Base-by-base conservation (phyloP, 164 flowering plant species). In the Aristolochia fimbriata region DNA sequence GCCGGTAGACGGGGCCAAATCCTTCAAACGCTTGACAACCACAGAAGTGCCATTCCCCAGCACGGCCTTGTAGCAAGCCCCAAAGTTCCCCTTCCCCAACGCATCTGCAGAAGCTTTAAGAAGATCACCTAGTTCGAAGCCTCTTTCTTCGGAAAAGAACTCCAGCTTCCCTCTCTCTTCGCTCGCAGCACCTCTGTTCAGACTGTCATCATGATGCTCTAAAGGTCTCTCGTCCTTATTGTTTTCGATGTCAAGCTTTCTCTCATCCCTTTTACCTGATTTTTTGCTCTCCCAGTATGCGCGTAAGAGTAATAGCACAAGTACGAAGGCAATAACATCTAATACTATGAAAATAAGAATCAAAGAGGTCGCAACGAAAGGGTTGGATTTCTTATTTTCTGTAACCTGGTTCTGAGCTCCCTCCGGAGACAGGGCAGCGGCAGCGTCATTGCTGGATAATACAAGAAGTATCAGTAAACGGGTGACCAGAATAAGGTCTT, bases 101-200 rank as follows among this genome's bases (percentile, higher is more conserved):
- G 78, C 85, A 58, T 84, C 85, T 0, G 96, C 87, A 0, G 92
- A 76, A 30, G 96, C 86, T 67, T 68, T 80, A 41, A 84, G 54
- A 24, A 89, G 80, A 75, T 74, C 87, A 15, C 50, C 41, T 13
- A 88, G 74, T 21, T 81, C 81, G 21, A 88, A 80, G 1, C 15
- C 54, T 1, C 19, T 54, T n/a, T 51, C 73, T 5, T 64, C 65
- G 0, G 47, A 74, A 45, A 76, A 13, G 58, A 86, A 80, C 14
- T 57, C 48, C 1, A 84, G 84, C 52, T 76, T 75, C 33, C 73
- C 70, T 47, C 62, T 72, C 50, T 76, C 76, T 59, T 68, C 64
- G 43, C 8, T 48, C 22, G 51, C 0, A 1, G 25, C 47, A 6
- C 63, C n/a, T n/a, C 51, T 25, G 9, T 27, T 27, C 3, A 27